Conservation (phyloP, 1,139 yeast genomes). For the Sugiyamaella novakii region DNA sequence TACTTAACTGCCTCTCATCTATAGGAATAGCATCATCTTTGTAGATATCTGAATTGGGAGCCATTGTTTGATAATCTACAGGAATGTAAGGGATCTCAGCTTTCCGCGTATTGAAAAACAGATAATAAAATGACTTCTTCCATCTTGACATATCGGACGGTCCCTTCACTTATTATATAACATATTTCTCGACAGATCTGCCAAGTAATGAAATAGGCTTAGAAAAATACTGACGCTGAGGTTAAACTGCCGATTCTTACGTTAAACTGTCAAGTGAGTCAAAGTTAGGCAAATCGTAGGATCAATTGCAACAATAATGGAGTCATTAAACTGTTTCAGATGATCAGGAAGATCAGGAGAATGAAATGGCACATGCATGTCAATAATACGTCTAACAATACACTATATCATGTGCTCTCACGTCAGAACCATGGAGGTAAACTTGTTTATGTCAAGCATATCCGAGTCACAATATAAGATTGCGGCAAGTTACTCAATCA, state of each 20-base stretch:
- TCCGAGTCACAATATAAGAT: too few relatives aligned
- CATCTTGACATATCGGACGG: neutral
- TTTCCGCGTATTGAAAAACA: neutral
- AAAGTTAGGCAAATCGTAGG: too few relatives aligned
- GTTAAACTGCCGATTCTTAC: too few relatives aligned
- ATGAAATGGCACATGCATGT: too few relatives aligned
- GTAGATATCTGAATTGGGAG: neutral
- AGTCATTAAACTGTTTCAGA: neutral
- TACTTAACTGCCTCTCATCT: slow-evolving; percentile 6
- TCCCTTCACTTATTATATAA: neutral
- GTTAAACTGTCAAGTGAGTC: too few relatives aligned
- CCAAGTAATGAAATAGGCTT: too few relatives aligned
- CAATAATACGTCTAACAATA: too few relatives aligned
- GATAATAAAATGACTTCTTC: neutral
- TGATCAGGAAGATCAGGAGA: too few relatives aligned
- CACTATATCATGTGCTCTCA: slow-evolving; percentile 3
- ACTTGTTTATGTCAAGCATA: too few relatives aligned
- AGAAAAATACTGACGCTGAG: too few relatives aligned
- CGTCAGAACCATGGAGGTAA: too few relatives aligned
- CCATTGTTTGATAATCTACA: slow-evolving; percentile 3
- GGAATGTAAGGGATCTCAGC: neutral
- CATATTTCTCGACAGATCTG: neutral
- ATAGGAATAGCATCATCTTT: slow-evolving; percentile 1
- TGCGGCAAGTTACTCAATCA: neutral
- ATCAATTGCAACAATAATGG: too few relatives aligned